Conservation (phyloP, 805 yeast genomes). For the Candida broadrunensis region DNA sequence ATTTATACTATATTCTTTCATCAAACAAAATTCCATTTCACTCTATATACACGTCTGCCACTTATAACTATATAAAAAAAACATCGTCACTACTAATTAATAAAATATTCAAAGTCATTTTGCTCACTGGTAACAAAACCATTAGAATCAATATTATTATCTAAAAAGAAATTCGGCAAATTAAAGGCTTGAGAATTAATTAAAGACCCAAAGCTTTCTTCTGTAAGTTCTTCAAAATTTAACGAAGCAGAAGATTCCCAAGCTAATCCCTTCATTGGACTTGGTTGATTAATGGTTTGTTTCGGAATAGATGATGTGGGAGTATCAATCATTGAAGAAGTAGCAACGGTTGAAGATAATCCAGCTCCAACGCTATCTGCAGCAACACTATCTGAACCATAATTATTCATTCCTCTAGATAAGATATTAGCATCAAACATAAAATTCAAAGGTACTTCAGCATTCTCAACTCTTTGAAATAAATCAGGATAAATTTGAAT, state of each 20-base stretch:
- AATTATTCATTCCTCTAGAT: background rate
- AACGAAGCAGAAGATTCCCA: background rate
- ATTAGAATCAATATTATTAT: slow-evolving; percentile 16
- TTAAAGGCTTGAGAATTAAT: slow-evolving; percentile 22
- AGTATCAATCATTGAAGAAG: background rate
- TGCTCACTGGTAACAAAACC: background rate
- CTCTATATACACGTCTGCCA: too few species aligned
- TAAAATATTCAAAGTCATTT: background rate
- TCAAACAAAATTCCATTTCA: too few species aligned
- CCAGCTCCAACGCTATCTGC: background rate
- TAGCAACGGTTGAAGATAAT: background rate
- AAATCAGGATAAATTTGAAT: slow-evolving; percentile 17
- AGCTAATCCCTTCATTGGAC: background rate
- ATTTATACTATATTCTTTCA: too few species aligned
- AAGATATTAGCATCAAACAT: background rate
- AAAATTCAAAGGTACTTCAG: background rate
- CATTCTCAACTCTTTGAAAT: slow-evolving; percentile 3
- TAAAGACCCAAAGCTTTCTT: slow-evolving; percentile 17
- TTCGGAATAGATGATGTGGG: background rate
- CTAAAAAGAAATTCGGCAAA: slow-evolving; percentile 38
- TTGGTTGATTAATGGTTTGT: background rate
- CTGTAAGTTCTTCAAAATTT: slow-evolving; percentile 4
- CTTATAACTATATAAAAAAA: too few species aligned
- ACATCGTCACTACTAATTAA: background rate
- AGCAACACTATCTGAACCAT: background rate